Percentiles rank a stretch among this genome's conserved stretches.
Evolutionary conservation across 2,329 filamentous ascomycete genomes (phyloP).

Genomic region (Aspergillus costaricaensis): DNA sequence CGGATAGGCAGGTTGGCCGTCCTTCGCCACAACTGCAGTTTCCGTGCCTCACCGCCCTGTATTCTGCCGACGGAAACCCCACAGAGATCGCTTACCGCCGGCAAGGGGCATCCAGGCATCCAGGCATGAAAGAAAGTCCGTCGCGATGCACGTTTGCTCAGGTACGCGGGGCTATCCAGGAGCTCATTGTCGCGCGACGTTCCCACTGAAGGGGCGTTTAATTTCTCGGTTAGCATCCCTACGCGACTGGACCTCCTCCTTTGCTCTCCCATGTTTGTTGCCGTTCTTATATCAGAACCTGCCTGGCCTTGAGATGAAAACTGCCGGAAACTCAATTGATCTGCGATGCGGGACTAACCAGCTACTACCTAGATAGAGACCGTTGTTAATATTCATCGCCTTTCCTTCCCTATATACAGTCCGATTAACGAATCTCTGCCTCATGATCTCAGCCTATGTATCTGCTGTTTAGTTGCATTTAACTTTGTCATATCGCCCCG

Average conservation of each 20-base stretch:
- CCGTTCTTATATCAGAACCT: not conserved
- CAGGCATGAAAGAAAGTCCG: not conserved
- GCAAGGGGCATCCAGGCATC: conserved; percentile 5
- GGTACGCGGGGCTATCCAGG: conserved; percentile 1
- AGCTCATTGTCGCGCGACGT: not conserved
- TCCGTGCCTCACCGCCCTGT: conserved; percentile 27
- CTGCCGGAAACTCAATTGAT: conserved; percentile 4
- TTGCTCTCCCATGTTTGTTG: not conserved
- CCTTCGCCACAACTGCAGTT: conserved; percentile 29
- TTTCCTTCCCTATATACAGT: not conserved
- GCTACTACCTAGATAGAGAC: not conserved
- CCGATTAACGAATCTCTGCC: not conserved
- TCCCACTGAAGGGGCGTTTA: not conserved
- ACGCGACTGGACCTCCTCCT: not conserved
- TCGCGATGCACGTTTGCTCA: conserved; percentile 1
- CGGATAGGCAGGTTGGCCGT: conserved; percentile 37
- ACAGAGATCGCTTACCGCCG: conserved; percentile 20
- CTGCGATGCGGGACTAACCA: conserved; percentile 1
- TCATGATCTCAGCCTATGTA: not conserved
- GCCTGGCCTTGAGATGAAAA: not conserved
- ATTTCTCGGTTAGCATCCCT: not conserved
- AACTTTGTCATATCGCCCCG: not conserved
- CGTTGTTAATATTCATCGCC: not conserved
- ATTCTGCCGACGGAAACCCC: conserved; percentile 32
- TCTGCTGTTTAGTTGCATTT: not conserved